Evolutionary conservation across 2,329 filamentous ascomycete species (phyloP).

Genomic region (Aspergillus glaucus): DNA sequence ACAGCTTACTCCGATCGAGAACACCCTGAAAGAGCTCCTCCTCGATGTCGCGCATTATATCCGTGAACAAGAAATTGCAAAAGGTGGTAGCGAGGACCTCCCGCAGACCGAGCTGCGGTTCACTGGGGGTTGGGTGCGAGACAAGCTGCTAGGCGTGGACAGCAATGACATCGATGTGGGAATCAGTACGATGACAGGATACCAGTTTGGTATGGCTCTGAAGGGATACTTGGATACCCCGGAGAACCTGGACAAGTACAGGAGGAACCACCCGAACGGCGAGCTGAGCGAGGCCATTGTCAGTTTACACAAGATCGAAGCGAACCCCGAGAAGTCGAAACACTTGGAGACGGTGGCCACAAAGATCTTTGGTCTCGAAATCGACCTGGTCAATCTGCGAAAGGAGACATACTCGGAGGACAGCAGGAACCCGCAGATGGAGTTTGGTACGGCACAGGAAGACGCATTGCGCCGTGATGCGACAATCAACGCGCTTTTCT

Average conservation of each 20-base stretch:
- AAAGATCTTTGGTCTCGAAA: slow-evolving; percentile 75
- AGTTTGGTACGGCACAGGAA: slow-evolving; percentile 87
- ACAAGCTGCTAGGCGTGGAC: slow-evolving; percentile 42
- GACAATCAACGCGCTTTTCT: slow-evolving; percentile 92
- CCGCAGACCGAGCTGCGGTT: slow-evolving; percentile 38
- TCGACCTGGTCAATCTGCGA: slow-evolving; percentile 90
- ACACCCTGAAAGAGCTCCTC: slow-evolving; percentile 66
- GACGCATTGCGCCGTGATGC: slow-evolving; percentile 86
- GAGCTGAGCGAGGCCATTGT: slow-evolving; percentile 61
- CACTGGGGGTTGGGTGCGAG: slow-evolving; percentile 46
- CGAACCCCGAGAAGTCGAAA: slow-evolving; percentile 94
- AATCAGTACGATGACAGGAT: slow-evolving; percentile 46
- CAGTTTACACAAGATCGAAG: slow-evolving; percentile 78
- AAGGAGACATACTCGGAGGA: slow-evolving; percentile 88
- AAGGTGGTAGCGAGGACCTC: slow-evolving; percentile 11
- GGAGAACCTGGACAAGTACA: slow-evolving; percentile 38
- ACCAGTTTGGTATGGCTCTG: slow-evolving; percentile 40
- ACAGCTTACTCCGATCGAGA: slow-evolving; percentile 63
- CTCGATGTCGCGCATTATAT: slow-evolving; percentile 74
- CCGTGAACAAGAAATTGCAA: slow-evolving; percentile 34
- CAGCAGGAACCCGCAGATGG: slow-evolving; percentile 83
- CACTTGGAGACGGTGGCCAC: slow-evolving; percentile 89
- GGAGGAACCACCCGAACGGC: slow-evolving; percentile 35
- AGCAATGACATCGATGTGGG: slow-evolving; percentile 47
- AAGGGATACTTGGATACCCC: slow-evolving; percentile 39